Conservation (phyloP, 306 rosid species). For the Crataegus laevigata region DNA sequence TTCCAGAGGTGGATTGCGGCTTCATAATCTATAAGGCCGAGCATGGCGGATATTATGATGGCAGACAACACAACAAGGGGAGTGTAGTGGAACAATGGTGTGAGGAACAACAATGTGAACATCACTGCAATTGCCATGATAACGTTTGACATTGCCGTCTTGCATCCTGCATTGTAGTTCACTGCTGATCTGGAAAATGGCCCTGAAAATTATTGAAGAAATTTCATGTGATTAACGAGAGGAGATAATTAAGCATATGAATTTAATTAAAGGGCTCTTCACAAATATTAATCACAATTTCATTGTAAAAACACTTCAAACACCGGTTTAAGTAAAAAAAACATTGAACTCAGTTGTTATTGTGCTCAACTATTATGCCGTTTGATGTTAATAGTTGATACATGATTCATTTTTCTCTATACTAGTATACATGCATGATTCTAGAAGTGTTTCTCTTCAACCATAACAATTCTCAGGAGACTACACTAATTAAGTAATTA, state of each 20-base stretch:
- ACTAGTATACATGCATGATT: too few species aligned
- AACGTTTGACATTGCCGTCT: slow-evolving; percentile 87
- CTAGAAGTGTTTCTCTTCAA: too few species aligned
- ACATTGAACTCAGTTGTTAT: too few species aligned
- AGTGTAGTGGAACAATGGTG: slow-evolving; percentile 94
- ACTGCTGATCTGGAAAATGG: slow-evolving; percentile 96
- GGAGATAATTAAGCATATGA: not conserved
- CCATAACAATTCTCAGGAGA: too few species aligned
- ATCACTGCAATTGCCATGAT: slow-evolving; percentile 86
- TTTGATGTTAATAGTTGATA: too few species aligned
- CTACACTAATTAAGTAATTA: too few species aligned
- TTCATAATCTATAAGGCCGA: slow-evolving; percentile 81
- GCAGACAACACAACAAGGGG: slow-evolving; percentile 87
- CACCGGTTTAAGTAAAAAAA: too few species aligned
- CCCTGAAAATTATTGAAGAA: slow-evolving; percentile 40
- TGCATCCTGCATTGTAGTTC: slow-evolving; percentile 94
- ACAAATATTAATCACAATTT: not conserved
- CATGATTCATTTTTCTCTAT: too few species aligned
- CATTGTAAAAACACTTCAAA: too few species aligned
- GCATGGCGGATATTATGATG: slow-evolving; percentile 87
- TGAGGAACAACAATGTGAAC: slow-evolving; percentile 71
- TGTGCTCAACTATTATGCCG: too few species aligned
- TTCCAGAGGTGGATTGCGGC: slow-evolving; percentile 87
- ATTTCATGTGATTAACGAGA: not conserved
- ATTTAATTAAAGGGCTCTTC: not conserved